Base-by-base conservation (phyloP, 495 filamentous ascomycete genomes). In the Neurospora sp. region DNA sequence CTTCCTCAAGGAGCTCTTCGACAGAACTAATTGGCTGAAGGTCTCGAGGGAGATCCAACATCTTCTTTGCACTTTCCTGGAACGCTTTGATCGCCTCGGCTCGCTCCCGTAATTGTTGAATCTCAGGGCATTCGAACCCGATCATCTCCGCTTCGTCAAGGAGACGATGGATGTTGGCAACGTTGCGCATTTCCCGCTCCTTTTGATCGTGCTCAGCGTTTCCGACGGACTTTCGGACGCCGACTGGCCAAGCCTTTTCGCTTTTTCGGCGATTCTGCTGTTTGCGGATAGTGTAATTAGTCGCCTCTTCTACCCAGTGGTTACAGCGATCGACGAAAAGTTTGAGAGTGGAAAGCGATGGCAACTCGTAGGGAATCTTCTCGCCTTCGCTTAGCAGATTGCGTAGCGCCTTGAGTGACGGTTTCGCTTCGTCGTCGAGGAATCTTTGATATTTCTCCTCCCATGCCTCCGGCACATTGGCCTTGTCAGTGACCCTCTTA, bases 191-290 rank as follows among this genome's bases (percentile, higher is more conserved):
- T 81, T 98, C 94, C 73, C 89, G 90, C 80, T 98, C 96, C 83
- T 97, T 94, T 79, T 91, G 86, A 81, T 98, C 95, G 61, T 83
- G 80, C 31, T 74, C 69, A 68, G 91, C 87, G 69, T 84, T 88
- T 75, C 92, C 93, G 70, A 85, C 81, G 40, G 91, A 89, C 80
- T 89, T 91, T 73, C 89, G 89, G 53, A 83, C 80, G 18, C 85
- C 81, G 78, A 87, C 91, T 75, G 93, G 93, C 93, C 93, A 97
- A 40, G 88, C 91, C 79, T 95, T 96, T 78, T 98, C 94, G 81
- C 92, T 98, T 83, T 99, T 99, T 73, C 96, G 93, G 76, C 96
- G 91, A 81, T 97, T 97, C 82, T 98, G 95, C 84, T 98, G 96
- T 84, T 99, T 99, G 69, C 96, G 92, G 74, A 94, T 94, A 76